Percentiles rank a stretch among this genome's conserved stretches.
These are phyloP conservation scores for Colletotrichum tanaceti DNA, from an alignment of 2,329 filamentous ascomycete genomes.

Conservation along the genomic window DNA sequence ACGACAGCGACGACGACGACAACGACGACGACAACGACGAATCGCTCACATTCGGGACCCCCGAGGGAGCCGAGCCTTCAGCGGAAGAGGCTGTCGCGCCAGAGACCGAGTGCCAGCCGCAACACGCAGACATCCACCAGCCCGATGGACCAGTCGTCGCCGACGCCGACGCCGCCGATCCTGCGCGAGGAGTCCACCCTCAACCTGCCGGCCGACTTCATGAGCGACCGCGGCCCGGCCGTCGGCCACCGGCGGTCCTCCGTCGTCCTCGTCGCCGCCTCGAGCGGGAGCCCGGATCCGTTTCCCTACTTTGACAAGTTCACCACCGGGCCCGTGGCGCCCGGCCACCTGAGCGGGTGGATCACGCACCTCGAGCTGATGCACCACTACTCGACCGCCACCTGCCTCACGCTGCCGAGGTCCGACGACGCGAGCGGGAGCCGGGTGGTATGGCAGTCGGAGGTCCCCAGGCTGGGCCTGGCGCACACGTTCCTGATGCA, in stretches of 20 bases:
- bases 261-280: conserved; percentile 20
- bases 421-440: conserved; percentile 42
- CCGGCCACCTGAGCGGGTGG: conserved; percentile 45
- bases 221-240: conserved; percentile 22
- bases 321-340: conserved; percentile 41
- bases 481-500: conserved; percentile 48
- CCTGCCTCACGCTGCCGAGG: conserved; percentile 48
- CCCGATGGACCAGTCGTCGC: conserved; percentile 18
- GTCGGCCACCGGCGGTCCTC: conserved; percentile 13
- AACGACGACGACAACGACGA: conserved; percentile 1
- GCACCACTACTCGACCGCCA: conserved; percentile 50
- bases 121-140: conserved; percentile 27
- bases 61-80: conserved; percentile 10
- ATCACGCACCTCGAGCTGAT: conserved; percentile 52
- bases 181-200: conserved; percentile 17
- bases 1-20: too few relatives aligned
- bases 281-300: conserved; percentile 32
- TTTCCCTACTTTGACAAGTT: conserved; percentile 45
- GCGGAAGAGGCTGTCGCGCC: conserved; percentile 14
- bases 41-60: neutral
- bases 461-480: conserved; percentile 45
- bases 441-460: conserved; percentile 51
- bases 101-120: conserved; percentile 17
- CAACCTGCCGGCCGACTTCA: conserved; percentile 20
- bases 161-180: conserved; percentile 27